Evolutionary conservation across 108 stramenopile species (phyloP), one percentile per base, ranked within the genome.

Genomic region (Stephanodiscus minutulus): DNA sequence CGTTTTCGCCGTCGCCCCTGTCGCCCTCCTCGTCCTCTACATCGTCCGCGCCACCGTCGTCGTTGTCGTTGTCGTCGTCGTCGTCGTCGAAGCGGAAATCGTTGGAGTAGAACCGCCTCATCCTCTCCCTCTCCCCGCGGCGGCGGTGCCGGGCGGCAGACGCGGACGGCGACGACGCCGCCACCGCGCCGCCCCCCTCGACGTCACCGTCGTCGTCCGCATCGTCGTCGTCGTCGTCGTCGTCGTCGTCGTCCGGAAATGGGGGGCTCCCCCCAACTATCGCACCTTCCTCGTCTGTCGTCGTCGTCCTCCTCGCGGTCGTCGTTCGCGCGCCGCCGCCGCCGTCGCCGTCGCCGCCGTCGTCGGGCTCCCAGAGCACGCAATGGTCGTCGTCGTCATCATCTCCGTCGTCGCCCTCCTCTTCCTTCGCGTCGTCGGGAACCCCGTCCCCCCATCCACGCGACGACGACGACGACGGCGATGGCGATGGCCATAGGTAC

Each of bases 91-190:
- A 65, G 5, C 41, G 63, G 64, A 65, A 74, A 3, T 59, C 73
- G 52, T 74, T 74, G 4, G 13, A 17, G 47, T 74, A 74, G 66
- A 74, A 74, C 27, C 73, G n/a, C 44, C 65, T 43, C 53, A 64
- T 54, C 64, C 41, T 58, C 18, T 65, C 50, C 50, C 48, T 64
- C 50, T 52, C 36, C 20, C 35, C 3, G 20, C 35, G 43, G n/a
- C n/a, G n/a, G n/a, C n/a, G n/a, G n/a, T n/a, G n/a, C n/a, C n/a
- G n/a, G n/a, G n/a, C n/a, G n/a, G n/a, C n/a, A n/a, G n/a, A 31
- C 39, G 24, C 25, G 25, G 31, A 64, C 22, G n/a, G 31, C 11
- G 52, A 55, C 33, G 24, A 35, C 25, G 1, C 1, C 50, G 27
- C n/a, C 8, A 4, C 9, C 27, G 7, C 11, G 4, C 56, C 48